phyloP scores from a whole-genome alignment of 208 protist genomes.

The Trypanosoma scelopori region DNA sequence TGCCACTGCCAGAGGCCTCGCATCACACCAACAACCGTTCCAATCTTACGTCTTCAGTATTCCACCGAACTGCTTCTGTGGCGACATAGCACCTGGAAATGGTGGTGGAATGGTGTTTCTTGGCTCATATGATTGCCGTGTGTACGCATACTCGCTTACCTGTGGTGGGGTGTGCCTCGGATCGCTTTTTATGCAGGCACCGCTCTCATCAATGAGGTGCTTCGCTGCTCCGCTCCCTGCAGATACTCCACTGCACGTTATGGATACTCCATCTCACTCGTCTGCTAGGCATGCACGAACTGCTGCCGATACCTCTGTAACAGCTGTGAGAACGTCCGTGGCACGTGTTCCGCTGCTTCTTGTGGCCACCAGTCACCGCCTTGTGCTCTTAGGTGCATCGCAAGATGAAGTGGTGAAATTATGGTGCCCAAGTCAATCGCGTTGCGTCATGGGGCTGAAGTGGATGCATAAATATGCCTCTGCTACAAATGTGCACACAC shows the following conservation, averaged over 20 bases:
- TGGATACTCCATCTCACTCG: not conserved
- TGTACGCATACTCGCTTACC: slow-evolving; percentile 78
- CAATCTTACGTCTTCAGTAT: slow-evolving; percentile 60
- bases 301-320: not conserved
- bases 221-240: slow-evolving; percentile 44
- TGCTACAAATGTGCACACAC: not conserved
- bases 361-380: slow-evolving; percentile 1
- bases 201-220: slow-evolving; percentile 68
- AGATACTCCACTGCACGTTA: slow-evolving; percentile 1
- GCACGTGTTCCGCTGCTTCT: slow-evolving; percentile 12
- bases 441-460: not conserved
- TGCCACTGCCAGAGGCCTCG: no score
- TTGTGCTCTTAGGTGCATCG: slow-evolving; percentile 24
- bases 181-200: slow-evolving; percentile 73
- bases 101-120: slow-evolving; percentile 54
- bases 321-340: not conserved
- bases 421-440: not conserved
- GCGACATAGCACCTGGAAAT: slow-evolving; percentile 43
- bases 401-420: slow-evolving; percentile 10
- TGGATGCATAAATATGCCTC: not conserved
- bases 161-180: slow-evolving; percentile 50
- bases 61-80: slow-evolving; percentile 78
- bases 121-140: slow-evolving; percentile 69
- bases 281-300: not conserved
- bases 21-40: no score